Base-by-base conservation (phyloP, 257 asterid genomes). In the Osmanthus fragrans region DNA sequence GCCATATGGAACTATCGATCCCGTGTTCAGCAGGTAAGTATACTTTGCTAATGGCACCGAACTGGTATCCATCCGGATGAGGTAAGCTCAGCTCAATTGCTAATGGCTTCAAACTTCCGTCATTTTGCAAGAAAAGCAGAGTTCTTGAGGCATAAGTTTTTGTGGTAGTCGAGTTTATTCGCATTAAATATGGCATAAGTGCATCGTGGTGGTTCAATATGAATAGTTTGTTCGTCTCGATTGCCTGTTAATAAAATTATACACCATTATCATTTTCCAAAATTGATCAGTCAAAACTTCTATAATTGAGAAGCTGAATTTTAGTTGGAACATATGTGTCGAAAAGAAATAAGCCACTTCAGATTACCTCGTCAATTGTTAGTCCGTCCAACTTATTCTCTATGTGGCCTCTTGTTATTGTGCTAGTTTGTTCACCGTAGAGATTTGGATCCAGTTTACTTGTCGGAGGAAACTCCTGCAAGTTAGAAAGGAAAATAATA, bases 81-180 rank as follows among this genome's bases (percentile, higher is more conserved):
- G 97, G 96, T 81, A 86, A 82, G 83, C 97, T 91, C 74, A 92
- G 77, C 80, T 92, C 97, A 76, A 92, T 92, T 51, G 92, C 96
- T 56, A 92, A 18, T 13, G 97, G 96, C 83, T 79, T 86, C 78
- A 92, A 85, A 5, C 89, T 87, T 60, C 95, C 96, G 51, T 92
- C 89, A 29, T 70, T 66, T 84, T 85, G 85, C 89, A 89, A 79
- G 84, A 87, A 88, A 33, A 92, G 89, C 49, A 92, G 77, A 15
- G 97, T 92, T 82, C 97, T 80, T 45, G 97, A 83, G 75, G 97
- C 97, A 72, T 92, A 92, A 21, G 84, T 84, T 83, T 89, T 89
- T 33, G 88, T 79, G 21, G 84, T 40, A 7, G 91, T 89, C 7
- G 82, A 30, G 80, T 92, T 91, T 77, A 92, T 88, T 83, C 85